A percentile compares a stretch with the other conserved stretches of the same genome.
Evolutionary conservation across 306 rosid species (phyloP).

Genomic region (Carpinus fangiana): DNA sequence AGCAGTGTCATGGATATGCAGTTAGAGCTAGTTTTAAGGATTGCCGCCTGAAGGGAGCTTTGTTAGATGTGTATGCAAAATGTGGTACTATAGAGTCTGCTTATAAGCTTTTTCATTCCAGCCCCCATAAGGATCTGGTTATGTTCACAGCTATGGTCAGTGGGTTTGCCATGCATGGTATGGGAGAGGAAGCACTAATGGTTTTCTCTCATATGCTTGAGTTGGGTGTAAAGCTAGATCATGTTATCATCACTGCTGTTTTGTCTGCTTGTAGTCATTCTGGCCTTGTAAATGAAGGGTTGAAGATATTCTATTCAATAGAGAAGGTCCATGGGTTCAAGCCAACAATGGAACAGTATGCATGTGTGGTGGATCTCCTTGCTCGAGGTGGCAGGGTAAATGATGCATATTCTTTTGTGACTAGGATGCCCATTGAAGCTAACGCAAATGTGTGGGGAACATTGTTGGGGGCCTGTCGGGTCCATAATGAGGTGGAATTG

Average conservation of each 20-base stretch:
- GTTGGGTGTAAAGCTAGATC: slow-evolving; percentile 62
- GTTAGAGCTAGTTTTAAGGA: slow-evolving; percentile 62
- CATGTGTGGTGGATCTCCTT: slow-evolving; percentile 80
- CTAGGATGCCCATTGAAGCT: slow-evolving; percentile 61
- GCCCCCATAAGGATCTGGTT: slow-evolving; percentile 72
- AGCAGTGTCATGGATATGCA: slow-evolving; percentile 80
- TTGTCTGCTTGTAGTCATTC: slow-evolving; percentile 88
- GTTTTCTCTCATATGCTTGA: slow-evolving; percentile 68
- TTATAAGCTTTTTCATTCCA: slow-evolving; percentile 53
- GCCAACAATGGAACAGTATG: slow-evolving; percentile 86
- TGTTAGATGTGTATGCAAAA: slow-evolving; percentile 83
- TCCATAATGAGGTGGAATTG: slow-evolving; percentile 69
- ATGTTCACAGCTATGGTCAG: slow-evolving; percentile 84
- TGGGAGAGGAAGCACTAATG: slow-evolving; percentile 69
- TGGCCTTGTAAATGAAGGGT: slow-evolving; percentile 74
- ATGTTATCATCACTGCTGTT: slow-evolving; percentile 66
- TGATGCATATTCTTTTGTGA: slow-evolving; percentile 70
- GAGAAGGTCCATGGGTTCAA: slow-evolving; percentile 62
- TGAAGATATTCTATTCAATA: slow-evolving; percentile 67
- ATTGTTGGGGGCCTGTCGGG: slow-evolving; percentile 79
- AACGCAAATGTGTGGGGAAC: slow-evolving; percentile 84
- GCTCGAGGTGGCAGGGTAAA: slow-evolving; percentile 66
- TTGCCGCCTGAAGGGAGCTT: slow-evolving; percentile 61
- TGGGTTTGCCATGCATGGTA: slow-evolving; percentile 83
- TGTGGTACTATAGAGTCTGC: slow-evolving; percentile 66